Conservation (phyloP, 1,139 yeast genomes). For the Candida labiduridarum region DNA sequence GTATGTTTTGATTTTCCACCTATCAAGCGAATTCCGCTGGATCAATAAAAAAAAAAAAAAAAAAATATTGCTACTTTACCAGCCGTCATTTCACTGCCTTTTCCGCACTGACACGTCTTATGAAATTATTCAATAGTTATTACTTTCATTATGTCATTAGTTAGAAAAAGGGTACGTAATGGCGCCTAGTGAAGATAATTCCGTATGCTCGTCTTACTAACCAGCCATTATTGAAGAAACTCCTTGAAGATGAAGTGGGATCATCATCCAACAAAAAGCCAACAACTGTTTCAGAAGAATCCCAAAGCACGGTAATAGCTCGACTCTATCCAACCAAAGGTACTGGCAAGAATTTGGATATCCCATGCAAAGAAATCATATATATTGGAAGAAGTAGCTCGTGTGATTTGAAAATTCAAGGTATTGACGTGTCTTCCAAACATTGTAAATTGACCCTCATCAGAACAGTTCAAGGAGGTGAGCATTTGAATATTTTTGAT, state of each 20-base stretch:
- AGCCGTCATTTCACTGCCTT: not conserved
- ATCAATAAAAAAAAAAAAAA: not conserved
- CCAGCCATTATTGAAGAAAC: slow-evolving; percentile 7
- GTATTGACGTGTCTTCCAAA: slow-evolving; percentile 65
- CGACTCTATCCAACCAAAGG: slow-evolving; percentile 35
- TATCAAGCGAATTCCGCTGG: not conserved
- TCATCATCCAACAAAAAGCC: slow-evolving; percentile 4
- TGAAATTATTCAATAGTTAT: too few relatives aligned
- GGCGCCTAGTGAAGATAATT: not conserved
- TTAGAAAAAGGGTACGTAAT: slow-evolving; percentile 44
- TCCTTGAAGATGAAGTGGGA: slow-evolving; percentile 2
- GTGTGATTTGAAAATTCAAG: slow-evolving; percentile 58
- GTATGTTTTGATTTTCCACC: slow-evolving; percentile 2
- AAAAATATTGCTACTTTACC: not conserved
- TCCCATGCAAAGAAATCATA: slow-evolving; percentile 37
- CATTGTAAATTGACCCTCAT: slow-evolving; percentile 58
- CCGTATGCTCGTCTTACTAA: slow-evolving; percentile 4
- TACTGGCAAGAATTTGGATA: slow-evolving; percentile 33
- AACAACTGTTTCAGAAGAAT: not conserved
- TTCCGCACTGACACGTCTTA: too few relatives aligned
- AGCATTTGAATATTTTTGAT: slow-evolving; percentile 55
- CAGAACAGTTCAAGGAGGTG: slow-evolving; percentile 27
- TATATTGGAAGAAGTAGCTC: slow-evolving; percentile 63
- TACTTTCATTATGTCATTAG: slow-evolving; percentile 34
- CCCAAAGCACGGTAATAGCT: slow-evolving; percentile 23